phyloP scores from a whole-genome alignment of 208 protist genomes.

The Trypanosoma cruzi region DNA sequence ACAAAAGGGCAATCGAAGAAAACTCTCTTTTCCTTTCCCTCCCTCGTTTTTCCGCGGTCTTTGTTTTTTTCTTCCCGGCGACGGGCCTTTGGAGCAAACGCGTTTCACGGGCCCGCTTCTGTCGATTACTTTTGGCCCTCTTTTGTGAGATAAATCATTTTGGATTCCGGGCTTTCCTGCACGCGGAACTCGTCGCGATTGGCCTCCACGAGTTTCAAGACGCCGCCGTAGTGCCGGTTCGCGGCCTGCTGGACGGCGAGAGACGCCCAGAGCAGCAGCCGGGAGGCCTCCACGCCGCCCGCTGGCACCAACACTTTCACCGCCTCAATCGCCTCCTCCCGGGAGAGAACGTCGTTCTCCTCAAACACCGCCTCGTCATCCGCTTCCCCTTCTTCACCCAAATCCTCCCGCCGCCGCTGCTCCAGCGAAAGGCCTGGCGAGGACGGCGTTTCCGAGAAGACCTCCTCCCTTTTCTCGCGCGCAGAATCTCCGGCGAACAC shows the following conservation, averaged over 20 bases:
- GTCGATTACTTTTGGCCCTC: too few relatives aligned
- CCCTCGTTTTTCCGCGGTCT: too few relatives aligned
- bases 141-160: constrained; percentile 42
- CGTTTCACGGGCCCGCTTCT: too few relatives aligned
- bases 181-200: constrained; percentile 57
- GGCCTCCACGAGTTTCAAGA: constrained; percentile 61
- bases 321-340: constrained; percentile 39
- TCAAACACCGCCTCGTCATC: constrained; percentile 32
- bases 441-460: background rate
- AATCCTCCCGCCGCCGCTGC: background rate
- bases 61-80: too few relatives aligned
- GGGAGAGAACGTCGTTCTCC: constrained; percentile 23
- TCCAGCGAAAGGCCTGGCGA: background rate
- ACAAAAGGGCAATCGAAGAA: too few relatives aligned
- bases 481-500: constrained; percentile 1
- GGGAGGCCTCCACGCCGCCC: constrained; percentile 57
- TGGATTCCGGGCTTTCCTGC: constrained; percentile 42
- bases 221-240: constrained; percentile 62
- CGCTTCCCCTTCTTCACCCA: constrained; percentile 8
- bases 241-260: constrained; percentile 70
- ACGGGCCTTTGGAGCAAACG: too few relatives aligned
- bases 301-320: constrained; percentile 60
- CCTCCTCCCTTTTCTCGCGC: background rate
- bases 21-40: too few relatives aligned
- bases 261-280: constrained; percentile 78